Conservation (phyloP, 176 grass and related monocot species). For the Oryza australiensis region DNA sequence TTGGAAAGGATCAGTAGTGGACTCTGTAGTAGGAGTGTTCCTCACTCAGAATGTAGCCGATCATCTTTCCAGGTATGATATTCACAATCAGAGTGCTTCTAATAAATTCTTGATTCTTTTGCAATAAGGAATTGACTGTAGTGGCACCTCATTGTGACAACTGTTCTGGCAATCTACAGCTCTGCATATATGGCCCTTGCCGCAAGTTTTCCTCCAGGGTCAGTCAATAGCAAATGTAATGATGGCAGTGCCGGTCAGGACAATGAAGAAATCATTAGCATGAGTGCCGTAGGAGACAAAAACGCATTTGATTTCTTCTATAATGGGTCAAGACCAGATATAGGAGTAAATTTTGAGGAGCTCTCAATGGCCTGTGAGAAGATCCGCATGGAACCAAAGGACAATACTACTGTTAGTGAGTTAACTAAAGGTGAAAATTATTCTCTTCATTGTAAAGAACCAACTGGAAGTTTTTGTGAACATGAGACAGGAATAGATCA, state of each 20-base stretch:
- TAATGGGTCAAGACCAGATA: conserved; percentile 31
- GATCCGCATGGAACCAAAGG: conserved; percentile 20
- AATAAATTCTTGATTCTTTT: not conserved
- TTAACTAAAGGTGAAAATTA: conserved; percentile 20
- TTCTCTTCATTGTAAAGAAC: conserved; percentile 33
- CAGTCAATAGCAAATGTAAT: conserved; percentile 30
- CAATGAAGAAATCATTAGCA: conserved; percentile 41
- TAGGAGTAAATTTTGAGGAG: conserved; percentile 37
- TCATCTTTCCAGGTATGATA: conserved; percentile 75
- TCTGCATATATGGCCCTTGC: conserved; percentile 88
- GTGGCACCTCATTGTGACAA: not conserved
- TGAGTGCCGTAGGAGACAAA: conserved; percentile 31
- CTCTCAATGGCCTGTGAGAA: conserved; percentile 32
- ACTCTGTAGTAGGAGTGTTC: conserved; percentile 78
- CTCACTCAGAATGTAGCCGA: conserved; percentile 88
- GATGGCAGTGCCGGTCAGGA: conserved; percentile 37
- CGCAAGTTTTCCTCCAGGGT: conserved; percentile 56
- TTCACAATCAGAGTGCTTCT: not conserved
- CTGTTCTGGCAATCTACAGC: conserved; percentile 55
- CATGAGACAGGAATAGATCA: conserved; percentile 39
- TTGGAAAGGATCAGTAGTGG: conserved; percentile 88
- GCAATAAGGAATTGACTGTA: not conserved
- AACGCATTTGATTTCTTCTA: conserved; percentile 32
- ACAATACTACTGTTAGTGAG: conserved; percentile 29
- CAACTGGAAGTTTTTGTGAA: conserved; percentile 25